Evolutionary conservation across 306 rosid genomes (phyloP).

Genomic region (Rosa rugosa): DNA sequence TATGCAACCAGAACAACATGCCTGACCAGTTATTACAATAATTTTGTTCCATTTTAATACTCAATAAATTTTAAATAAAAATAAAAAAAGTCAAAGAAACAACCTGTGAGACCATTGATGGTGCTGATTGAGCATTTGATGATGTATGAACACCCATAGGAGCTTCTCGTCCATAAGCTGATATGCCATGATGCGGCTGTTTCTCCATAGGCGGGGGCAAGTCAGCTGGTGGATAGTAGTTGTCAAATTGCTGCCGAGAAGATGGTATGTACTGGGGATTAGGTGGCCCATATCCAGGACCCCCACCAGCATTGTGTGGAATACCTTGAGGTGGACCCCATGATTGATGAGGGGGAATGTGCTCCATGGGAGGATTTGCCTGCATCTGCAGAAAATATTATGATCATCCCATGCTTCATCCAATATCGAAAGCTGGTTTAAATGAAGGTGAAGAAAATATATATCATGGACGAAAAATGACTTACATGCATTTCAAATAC

Average conservation of each 20-base stretch:
- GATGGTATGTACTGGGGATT: slow-evolving; percentile 85
- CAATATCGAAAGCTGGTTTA: slow-evolving; percentile 17
- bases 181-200: slow-evolving; percentile 96
- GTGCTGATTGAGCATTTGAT: slow-evolving; percentile 73
- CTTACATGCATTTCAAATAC: slow-evolving; percentile 86
- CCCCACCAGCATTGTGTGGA: slow-evolving; percentile 78
- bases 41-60: not conserved
- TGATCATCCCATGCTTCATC: slow-evolving; percentile 1
- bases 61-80: not conserved
- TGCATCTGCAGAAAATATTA: slow-evolving; percentile 66
- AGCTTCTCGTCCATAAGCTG: slow-evolving; percentile 90
- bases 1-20: not conserved
- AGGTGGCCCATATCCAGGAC: slow-evolving; percentile 82
- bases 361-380: slow-evolving; percentile 65
- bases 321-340: slow-evolving; percentile 93
- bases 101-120: slow-evolving; percentile 89
- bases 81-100: slow-evolving; percentile 13
- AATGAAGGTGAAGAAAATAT: not conserved
- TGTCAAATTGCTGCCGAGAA: slow-evolving; percentile 76
- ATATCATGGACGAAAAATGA: not conserved
- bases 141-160: slow-evolving; percentile 63
- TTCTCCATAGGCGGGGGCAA: slow-evolving; percentile 76
- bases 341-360: slow-evolving; percentile 74
- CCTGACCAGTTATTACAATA: not conserved
- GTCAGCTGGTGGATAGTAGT: slow-evolving; percentile 73